phyloP scores from a whole-genome alignment of 2,329 filamentous ascomycete species.

The Drechslerella dactyloides region DNA sequence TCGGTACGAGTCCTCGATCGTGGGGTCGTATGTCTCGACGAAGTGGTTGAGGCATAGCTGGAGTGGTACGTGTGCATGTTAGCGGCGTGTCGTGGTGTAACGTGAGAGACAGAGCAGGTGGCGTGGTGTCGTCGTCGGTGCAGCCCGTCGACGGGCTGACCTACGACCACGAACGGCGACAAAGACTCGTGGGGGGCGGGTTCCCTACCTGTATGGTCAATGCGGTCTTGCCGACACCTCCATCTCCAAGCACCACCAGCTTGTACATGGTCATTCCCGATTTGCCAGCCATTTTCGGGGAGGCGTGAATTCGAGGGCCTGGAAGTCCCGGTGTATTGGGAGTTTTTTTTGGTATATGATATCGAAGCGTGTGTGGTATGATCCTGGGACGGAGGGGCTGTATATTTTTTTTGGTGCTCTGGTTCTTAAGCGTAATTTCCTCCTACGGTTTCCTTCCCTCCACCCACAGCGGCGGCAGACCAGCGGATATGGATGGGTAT shows the following conservation, averaged over 20 bases:
- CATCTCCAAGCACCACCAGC: slow-evolving; percentile 91
- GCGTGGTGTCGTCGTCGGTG: too few relatives aligned
- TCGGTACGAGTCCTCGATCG: slow-evolving; percentile 85
- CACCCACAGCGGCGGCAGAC: not conserved
- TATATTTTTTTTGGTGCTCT: too few relatives aligned
- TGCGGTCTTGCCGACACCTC: slow-evolving; percentile 92
- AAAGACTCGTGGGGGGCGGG: slow-evolving; percentile 8
- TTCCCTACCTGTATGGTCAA: slow-evolving; percentile 77
- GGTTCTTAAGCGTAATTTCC: too few relatives aligned
- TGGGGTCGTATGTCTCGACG: slow-evolving; percentile 91
- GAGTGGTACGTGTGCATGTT: slow-evolving; percentile 16
- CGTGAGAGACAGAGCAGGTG: slow-evolving; percentile 34
- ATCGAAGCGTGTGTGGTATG: slow-evolving; percentile 51
- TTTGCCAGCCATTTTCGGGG: slow-evolving; percentile 51
- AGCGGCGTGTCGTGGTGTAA: slow-evolving; percentile 26
- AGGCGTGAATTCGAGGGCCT: slow-evolving; percentile 19
- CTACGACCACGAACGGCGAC: too few relatives aligned
- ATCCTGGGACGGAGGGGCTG: slow-evolving; percentile 22
- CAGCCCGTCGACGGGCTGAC: too few relatives aligned
- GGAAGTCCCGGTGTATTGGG: too few relatives aligned
- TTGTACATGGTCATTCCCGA: slow-evolving; percentile 92
- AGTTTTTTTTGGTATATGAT: slow-evolving; percentile 34
- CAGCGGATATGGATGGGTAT: not conserved
- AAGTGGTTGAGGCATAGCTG: slow-evolving; percentile 97
- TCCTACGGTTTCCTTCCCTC: too few relatives aligned